phyloP scores from a whole-genome alignment of 164 flowering plant species.

The Umbellularia californica region DNA sequence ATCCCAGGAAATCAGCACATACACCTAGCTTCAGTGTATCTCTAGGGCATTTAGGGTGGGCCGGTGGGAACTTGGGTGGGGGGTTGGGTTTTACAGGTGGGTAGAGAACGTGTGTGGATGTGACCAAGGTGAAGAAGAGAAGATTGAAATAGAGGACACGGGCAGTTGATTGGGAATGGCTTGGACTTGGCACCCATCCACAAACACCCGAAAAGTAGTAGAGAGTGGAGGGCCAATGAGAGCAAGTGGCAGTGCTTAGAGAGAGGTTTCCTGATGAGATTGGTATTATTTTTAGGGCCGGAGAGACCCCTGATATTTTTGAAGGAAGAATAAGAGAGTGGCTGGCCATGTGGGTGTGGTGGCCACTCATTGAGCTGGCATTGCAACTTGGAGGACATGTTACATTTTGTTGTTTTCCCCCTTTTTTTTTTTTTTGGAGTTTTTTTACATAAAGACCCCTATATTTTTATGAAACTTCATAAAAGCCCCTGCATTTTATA shows the following conservation, averaged over 20 bases:
- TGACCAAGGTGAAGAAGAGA: constrained; percentile 43
- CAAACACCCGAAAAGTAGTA: background rate
- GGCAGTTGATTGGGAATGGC: constrained; percentile 24
- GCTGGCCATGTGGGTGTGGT: constrained; percentile 24
- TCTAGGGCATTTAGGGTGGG: constrained; percentile 39
- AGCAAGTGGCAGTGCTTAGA: background rate
- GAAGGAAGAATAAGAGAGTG: background rate
- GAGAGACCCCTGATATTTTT: background rate
- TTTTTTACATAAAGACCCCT: no score
- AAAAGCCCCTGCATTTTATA: no score
- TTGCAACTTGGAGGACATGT: background rate
- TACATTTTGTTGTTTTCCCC: background rate
- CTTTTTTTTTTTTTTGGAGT: no score
- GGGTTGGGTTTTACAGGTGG: constrained; percentile 24
- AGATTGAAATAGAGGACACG: constrained; percentile 59
- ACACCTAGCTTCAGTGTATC: constrained; percentile 56
- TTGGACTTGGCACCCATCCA: constrained; percentile 44
- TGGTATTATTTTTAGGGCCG: background rate
- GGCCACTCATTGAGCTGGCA: constrained; percentile 6
- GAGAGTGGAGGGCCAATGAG: background rate
- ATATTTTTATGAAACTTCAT: no score
- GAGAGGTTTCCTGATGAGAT: background rate
- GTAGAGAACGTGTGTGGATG: constrained; percentile 35
- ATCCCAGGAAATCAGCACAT: constrained; percentile 44
- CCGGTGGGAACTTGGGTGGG: constrained; percentile 22